Conservation (phyloP, 495 filamentous ascomycete species). For the Aspergillus bertholletiae region DNA sequence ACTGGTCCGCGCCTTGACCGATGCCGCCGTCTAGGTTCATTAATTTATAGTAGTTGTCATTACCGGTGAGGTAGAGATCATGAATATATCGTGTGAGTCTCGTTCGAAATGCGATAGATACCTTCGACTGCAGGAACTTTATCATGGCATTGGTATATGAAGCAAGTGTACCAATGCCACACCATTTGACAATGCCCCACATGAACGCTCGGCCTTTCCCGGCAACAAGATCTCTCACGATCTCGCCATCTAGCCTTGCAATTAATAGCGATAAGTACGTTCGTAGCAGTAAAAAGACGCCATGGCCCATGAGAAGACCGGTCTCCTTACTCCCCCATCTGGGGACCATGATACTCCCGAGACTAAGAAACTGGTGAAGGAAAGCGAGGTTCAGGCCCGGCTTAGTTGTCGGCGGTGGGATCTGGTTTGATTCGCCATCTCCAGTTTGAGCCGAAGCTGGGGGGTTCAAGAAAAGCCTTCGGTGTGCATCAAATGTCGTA, state of each 20-base stretch:
- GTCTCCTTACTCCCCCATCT: slow-evolving; percentile 94
- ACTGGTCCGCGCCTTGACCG: slow-evolving; percentile 90
- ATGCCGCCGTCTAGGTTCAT: slow-evolving; percentile 91
- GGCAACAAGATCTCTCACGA: slow-evolving; percentile 91
- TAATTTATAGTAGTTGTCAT: slow-evolving; percentile 94
- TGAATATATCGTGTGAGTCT: slow-evolving; percentile 96
- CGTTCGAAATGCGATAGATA: slow-evolving; percentile 97
- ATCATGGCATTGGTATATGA: slow-evolving; percentile 97
- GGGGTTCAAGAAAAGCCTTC: slow-evolving; percentile 88
- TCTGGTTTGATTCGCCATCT: slow-evolving; percentile 63
- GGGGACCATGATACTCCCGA: slow-evolving; percentile 97
- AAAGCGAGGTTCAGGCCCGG: slow-evolving; percentile 96
- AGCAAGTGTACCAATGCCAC: slow-evolving; percentile 67
- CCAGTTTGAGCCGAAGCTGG: slow-evolving; percentile 70
- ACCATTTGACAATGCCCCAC: slow-evolving; percentile 86
- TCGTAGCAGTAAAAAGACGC: slow-evolving; percentile 63
- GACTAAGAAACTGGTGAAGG: slow-evolving; percentile 90
- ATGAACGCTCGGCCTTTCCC: slow-evolving; percentile 87
- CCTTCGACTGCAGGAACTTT: slow-evolving; percentile 96
- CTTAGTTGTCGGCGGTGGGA: slow-evolving; percentile 85
- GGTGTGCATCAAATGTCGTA: slow-evolving; percentile 93
- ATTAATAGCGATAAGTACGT: slow-evolving; percentile 95
- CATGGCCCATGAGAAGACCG: slow-evolving; percentile 79
- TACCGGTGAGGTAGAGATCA: slow-evolving; percentile 91
- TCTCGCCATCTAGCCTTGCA: slow-evolving; percentile 90